A percentile compares a stretch with the other conserved stretches of the same genome.
phyloP scores from a whole-genome alignment of 345 rosid species.

The Cochlearia excelsa region DNA sequence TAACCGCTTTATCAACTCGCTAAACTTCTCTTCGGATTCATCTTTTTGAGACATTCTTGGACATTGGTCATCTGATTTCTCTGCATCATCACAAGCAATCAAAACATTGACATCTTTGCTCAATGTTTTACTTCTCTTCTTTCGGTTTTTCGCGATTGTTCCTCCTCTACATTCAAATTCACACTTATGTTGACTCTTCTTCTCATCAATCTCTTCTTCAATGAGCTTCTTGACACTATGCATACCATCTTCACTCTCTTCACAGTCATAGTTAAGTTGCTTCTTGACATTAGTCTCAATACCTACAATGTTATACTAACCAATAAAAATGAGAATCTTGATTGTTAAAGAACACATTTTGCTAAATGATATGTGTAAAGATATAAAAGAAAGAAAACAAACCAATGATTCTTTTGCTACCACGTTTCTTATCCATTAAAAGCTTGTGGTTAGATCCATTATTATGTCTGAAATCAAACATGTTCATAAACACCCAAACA shows the following conservation, averaged over 20 bases:
- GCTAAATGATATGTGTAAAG: not conserved
- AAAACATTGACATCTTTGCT: slow-evolving; percentile 40
- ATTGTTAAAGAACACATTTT: slow-evolving; percentile 1
- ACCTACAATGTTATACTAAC: slow-evolving; percentile 27
- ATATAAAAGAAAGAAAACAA: not conserved
- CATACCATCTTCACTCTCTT: slow-evolving; percentile 46
- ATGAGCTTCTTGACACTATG: slow-evolving; percentile 76
- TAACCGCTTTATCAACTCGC: slow-evolving; percentile 61
- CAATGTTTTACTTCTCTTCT: slow-evolving; percentile 45
- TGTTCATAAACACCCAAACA: slow-evolving; percentile 76
- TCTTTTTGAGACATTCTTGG: slow-evolving; percentile 48
- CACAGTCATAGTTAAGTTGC: slow-evolving; percentile 34
- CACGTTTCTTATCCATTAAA: slow-evolving; percentile 59
- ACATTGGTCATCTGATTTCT: slow-evolving; percentile 25
- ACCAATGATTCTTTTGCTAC: slow-evolving; percentile 38
- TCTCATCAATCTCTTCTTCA: slow-evolving; percentile 71
- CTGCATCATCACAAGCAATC: slow-evolving; percentile 36
- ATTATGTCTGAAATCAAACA: slow-evolving; percentile 73
- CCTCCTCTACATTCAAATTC: slow-evolving; percentile 40
- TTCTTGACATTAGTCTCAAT: slow-evolving; percentile 39
- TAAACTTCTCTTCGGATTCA: slow-evolving; percentile 61
- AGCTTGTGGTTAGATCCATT: slow-evolving; percentile 66
- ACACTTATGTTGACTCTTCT: slow-evolving; percentile 31
- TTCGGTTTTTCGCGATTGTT: slow-evolving; percentile 41
- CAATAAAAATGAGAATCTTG: slow-evolving; percentile 34